Base-by-base conservation (phyloP, 2,329 filamentous ascomycete species). In the Fonsecaea erecta region DNA sequence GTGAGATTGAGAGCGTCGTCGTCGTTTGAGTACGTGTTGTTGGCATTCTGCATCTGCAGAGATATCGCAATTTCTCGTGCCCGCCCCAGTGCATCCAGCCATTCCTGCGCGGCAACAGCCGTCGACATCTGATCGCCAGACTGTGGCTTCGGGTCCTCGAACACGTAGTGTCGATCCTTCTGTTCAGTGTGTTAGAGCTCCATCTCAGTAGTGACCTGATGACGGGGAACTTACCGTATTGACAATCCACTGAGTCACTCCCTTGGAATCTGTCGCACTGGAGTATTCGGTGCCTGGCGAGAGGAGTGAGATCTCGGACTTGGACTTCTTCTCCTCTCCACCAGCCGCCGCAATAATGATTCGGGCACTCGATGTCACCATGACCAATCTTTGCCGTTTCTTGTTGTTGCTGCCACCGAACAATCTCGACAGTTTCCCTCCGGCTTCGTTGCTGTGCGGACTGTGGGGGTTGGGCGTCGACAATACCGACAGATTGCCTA, bases 251-350 rank as follows among this genome's bases (percentile, higher is more conserved):
- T 91, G 88, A 30, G 88, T 89, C 78, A 94, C 85, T 28, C 93
- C 93, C 77, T 96, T 97, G n/a, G 87, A 83, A 77, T 97, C 95
- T 52, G 89, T 85, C 71, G 91, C 91, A 59, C 85, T 92, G 75
- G 86, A 90, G 88, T 92, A 98, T 28, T 86, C 82, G 71, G 88
- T 92, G 60, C 92, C 93, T 1, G 89, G 82, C 1, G 85, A 84
- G 21, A 96, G 81, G 28, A 99, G 83, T n/a, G 91, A 92, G 37
- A 99, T 87, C 71, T 99, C 95, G 73, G 92, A 86, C 76, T 99
- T 99, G 24, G 92, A 86, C 77, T 95, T 93, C 80, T 99, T 99
- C 75, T 98, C 94, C 69, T 97, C 95, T 0, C 94, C 95, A 6
- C 94, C 93, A 26, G 93, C 90, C 4, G 95, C 91, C 12, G 92